These are phyloP conservation scores for Calvatia gigantea DNA, from an alignment of 768 basidiomycete species.

Conservation along the genomic window DNA sequence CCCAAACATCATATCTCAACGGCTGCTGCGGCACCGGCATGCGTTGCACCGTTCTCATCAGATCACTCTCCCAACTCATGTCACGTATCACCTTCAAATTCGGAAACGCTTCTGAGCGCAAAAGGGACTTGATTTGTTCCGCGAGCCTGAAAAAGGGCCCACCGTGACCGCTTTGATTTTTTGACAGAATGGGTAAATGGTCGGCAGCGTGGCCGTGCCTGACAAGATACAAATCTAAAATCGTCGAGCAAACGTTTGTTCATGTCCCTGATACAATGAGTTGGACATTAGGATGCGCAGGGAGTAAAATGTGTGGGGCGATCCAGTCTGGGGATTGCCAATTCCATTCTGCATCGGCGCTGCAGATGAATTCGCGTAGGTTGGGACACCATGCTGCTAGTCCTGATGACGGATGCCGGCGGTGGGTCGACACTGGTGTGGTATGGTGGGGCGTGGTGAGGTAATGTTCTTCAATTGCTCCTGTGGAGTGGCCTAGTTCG, in stretches of 20 bases:
- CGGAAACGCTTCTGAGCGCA: conserved; percentile 61
- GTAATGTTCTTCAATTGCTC: conserved; percentile 65
- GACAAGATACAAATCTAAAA: conserved; percentile 23
- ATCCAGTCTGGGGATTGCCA: conserved; percentile 81
- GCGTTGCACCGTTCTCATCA: conserved; percentile 39
- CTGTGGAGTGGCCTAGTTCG: conserved; percentile 70
- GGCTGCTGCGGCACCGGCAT: conserved; percentile 5
- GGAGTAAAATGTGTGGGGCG: conserved; percentile 69
- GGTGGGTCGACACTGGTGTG: conserved; percentile 24
- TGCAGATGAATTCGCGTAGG: conserved; percentile 66
- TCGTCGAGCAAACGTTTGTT: conserved; percentile 57
- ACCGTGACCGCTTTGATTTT: conserved; percentile 30
- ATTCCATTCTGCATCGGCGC: conserved; percentile 78
- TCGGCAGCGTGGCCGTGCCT: conserved; percentile 14
- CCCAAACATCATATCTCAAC: background rate
- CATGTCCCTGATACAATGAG: conserved; percentile 70
- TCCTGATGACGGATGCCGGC: conserved; percentile 22
- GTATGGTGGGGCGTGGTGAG: conserved; percentile 41
- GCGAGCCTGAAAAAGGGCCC: conserved; percentile 63
- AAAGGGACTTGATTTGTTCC: conserved; percentile 60
- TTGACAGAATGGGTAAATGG: background rate
- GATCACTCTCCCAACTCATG: conserved; percentile 56
- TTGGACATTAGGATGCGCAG: conserved; percentile 55
- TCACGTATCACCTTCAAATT: conserved; percentile 58
- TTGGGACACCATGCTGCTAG: conserved; percentile 71